Evolutionary conservation across 2,329 filamentous ascomycete species (phyloP), one percentile per base, ranked within the genome.

Genomic region (Colletotrichum sp.): DNA sequence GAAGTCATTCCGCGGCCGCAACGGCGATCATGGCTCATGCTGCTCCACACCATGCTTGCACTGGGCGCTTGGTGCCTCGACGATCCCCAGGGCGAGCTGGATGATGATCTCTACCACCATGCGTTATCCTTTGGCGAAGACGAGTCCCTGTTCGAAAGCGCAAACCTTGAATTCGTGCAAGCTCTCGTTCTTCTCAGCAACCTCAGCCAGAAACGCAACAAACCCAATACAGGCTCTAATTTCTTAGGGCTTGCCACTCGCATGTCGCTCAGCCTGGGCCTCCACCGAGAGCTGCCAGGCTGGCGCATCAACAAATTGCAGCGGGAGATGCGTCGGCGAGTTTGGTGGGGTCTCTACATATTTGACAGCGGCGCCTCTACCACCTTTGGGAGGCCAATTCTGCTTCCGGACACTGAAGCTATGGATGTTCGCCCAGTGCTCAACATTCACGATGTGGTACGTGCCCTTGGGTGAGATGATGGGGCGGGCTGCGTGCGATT

Each of bases 151-250:
- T 80, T 83, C 51, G 81, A 83, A 70, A 78, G 78, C 57, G 82
- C 79, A 6, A 83, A 82, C 59, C 68, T 82, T 6, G 79, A 80
- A 1, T 77, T 81, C 27, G 79, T 82, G 0, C 81, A 82, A 61
- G 79, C 81, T 5, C 70, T 82, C 18, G 67, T 79, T 6, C 75
- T 82, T 8, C 64, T 82, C 13, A 80, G 78, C 54, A 87, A 87
- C 47, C 85, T 87, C 72, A 80, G 86, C 12, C 86, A 88, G 72
- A 87, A 87, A 73, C 82, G 84, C 29, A 85, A 87, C 76, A 83
- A 86, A 24, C 86, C 86, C 13, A 87, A 88, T 70, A 87, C 85
- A 0, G 85, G 86, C 8, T 87, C 85, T 69, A 87, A 86, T 72
- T 86, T 86, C 58, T 81, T 87, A 31, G 86, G 86, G 4, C 82